Percentiles rank a stretch among this genome's conserved stretches.
These are phyloP conservation scores for Plasmodiophora brassicae DNA, from an alignment of 208 protist genomes.

Conservation along the genomic window DNA sequence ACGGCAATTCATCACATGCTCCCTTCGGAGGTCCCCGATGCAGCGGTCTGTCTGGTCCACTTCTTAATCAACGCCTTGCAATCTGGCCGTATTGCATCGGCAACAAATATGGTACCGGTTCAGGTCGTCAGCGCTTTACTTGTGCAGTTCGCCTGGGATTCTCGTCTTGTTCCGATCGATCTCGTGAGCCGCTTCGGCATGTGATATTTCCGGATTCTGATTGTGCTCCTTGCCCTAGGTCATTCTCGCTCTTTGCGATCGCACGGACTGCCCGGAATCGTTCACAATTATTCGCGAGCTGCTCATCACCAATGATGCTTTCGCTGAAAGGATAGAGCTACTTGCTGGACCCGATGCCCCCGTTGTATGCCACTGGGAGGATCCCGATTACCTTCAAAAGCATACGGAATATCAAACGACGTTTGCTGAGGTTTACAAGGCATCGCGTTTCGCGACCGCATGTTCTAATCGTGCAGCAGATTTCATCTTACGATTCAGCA, in stretches of 20 bases:
- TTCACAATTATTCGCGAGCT: not conserved
- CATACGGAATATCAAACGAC: not conserved
- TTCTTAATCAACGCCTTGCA: not conserved
- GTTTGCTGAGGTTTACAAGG: not conserved
- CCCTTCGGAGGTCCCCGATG: not conserved
- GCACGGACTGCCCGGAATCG: not conserved
- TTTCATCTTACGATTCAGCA: too few relatives aligned
- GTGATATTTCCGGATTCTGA: not conserved
- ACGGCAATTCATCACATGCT: not conserved
- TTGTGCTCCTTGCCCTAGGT: not conserved
- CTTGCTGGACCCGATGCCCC: not conserved
- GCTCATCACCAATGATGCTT: not conserved
- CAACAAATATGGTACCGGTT: not conserved
- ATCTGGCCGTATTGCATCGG: not conserved
- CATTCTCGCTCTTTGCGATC: not conserved
- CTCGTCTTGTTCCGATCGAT: not conserved
- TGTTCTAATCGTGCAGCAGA: too few relatives aligned
- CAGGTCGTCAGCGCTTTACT: not conserved
- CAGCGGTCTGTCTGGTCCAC: not conserved
- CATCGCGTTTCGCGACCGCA: not conserved
- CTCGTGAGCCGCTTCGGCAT: not conserved
- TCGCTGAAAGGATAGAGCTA: not conserved
- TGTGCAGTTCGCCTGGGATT: not conserved
- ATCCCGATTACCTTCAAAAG: not conserved
- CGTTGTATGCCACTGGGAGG: not conserved